Evolutionary conservation across 2,329 filamentous ascomycete genomes (phyloP).

Genomic region (Diaporthe amygdali): DNA sequence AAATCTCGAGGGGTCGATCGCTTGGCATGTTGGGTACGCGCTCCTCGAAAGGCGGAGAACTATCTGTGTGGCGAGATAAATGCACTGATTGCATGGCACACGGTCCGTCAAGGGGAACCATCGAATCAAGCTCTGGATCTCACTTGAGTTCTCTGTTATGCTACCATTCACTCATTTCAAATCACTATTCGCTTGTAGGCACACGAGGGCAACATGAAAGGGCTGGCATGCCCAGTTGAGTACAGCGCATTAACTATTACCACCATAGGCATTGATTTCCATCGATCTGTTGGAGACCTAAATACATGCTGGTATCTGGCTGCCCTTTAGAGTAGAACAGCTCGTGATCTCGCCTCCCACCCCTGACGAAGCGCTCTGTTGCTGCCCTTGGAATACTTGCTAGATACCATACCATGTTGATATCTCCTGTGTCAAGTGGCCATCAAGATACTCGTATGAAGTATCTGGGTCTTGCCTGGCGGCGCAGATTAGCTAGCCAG

Average conservation of each 20-base stretch:
- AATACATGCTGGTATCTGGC: constrained; percentile 23
- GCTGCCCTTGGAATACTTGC: constrained; percentile 3
- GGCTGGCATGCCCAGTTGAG: not conserved
- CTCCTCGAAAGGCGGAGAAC: too few species aligned
- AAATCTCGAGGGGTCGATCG: too few species aligned
- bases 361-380: constrained; percentile 8
- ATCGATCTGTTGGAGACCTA: constrained; percentile 15
- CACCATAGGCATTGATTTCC: constrained; percentile 18
- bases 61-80: not conserved
- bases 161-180: too few species aligned
- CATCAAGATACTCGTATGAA: not conserved
- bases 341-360: not conserved
- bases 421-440: not conserved
- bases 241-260: constrained; percentile 22
- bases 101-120: not conserved
- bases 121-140: too few species aligned
- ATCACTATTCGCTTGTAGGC: not conserved
- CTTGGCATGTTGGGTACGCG: not conserved
- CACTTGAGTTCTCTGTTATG: too few species aligned
- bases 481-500: constrained; percentile 7
- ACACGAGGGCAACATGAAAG: not conserved
- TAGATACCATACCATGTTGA: constrained; percentile 19
- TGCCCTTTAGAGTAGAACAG: not conserved
- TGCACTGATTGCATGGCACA: too few species aligned
- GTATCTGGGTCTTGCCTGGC: not conserved